Evolutionary conservation across 2,329 filamentous ascomycete species (phyloP), one percentile per base, ranked within the genome.

Genomic region (Venturia carpophila): DNA sequence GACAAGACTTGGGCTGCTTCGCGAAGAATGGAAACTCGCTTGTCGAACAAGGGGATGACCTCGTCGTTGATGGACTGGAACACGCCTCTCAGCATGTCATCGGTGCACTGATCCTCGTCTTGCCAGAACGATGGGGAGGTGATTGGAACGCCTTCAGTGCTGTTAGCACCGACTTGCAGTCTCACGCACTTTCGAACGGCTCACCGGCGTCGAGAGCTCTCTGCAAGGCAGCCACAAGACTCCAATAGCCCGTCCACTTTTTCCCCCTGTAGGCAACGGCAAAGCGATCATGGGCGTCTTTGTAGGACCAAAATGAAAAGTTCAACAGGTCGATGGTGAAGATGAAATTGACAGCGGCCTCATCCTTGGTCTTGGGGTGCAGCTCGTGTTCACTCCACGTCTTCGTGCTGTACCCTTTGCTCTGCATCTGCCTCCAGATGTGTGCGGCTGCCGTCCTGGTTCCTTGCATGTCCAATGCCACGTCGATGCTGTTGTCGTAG

Each of bases 241-340:
- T 96, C 87, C 90, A 96, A 76, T 99, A 99, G 3, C 94, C 94
- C 0, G 92, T 97, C 91, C 92, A 97, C 66, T 77, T 85, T 75
- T 85, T 87, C 37, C 86, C 92, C 58, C 83, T 84, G 75, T 97
- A 97, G 66, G 90, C 87, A 52, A 99, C 83, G 11, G 89, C 84
- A 75, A 93, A 99, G 13, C 91, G 83, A 70, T 93, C 86, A 5
- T 86, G 82, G 13, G 89, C 87, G 2, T 75, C 71, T 66, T 81
- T 77, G 63, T 90, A 87, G 17, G 91, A 95, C 94, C 94, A 99
- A 75, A 99, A 99, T 27, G 88, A 95, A 73, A 97, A 99, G 74
- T 99, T 99, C 62, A 99, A 79, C 37, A 99, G 76, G 74, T 99
- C 94, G 91, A 99, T 96, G 24, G 90, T 91, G 74, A 99, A 97